Conservation (phyloP, 2,329 filamentous ascomycete species). For the Coniochaeta sp. region DNA sequence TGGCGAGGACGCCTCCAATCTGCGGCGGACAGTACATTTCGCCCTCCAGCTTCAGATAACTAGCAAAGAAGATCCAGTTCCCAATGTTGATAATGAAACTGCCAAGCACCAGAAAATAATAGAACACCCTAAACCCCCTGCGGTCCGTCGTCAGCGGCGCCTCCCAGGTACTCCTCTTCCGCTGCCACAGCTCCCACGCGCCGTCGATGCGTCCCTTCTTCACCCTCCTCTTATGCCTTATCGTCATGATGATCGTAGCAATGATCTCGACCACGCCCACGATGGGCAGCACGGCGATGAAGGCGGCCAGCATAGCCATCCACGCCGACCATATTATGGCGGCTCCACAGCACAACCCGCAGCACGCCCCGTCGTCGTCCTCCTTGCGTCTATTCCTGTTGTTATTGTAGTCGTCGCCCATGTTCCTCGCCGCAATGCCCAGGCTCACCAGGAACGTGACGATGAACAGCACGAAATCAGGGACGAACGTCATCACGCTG, state of each 20-base stretch:
- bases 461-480: background rate
- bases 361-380: background rate
- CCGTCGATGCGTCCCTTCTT: background rate
- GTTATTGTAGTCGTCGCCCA: background rate
- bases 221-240: background rate
- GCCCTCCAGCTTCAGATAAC: background rate
- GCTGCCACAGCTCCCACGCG: background rate
- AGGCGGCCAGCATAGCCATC: background rate
- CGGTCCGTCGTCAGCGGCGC: background rate
- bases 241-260: background rate
- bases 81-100: background rate
- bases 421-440: background rate
- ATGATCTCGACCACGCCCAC: background rate
- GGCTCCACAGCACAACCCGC: background rate
- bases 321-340: background rate
- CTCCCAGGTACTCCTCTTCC: background rate
- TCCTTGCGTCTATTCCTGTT: background rate
- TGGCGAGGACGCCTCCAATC: background rate
- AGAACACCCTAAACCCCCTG: background rate
- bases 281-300: background rate
- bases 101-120: background rate
- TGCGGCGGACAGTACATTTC: background rate
- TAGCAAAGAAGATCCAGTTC: constrained; percentile 1
- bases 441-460: background rate
- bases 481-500: background rate